Percentiles rank a stretch among this genome's conserved stretches.
Evolutionary conservation across 2,329 filamentous ascomycete species (phyloP).

Genomic region (Aspergillus udagawae): DNA sequence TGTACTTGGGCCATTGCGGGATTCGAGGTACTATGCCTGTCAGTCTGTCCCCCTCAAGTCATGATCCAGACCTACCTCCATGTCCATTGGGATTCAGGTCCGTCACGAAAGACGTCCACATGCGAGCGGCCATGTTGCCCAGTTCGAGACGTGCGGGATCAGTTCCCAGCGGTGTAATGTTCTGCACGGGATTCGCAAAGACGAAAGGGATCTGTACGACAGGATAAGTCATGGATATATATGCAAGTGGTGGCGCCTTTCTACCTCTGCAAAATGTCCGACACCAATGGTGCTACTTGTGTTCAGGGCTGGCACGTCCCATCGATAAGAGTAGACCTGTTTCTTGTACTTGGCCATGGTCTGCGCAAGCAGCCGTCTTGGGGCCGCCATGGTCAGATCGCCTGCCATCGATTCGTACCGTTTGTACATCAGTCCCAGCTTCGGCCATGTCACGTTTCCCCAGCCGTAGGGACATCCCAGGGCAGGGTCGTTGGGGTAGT

Average conservation of each 20-base stretch:
- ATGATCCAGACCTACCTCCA: slow-evolving; percentile 15
- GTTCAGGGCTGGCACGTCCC: slow-evolving; percentile 28
- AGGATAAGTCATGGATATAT: neutral
- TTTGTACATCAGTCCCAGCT: slow-evolving; percentile 24
- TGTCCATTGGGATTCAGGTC: slow-evolving; percentile 27
- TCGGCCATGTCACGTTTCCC: slow-evolving; percentile 28
- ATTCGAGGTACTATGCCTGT: slow-evolving; percentile 16
- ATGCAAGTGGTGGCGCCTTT: neutral
- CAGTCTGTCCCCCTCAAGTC: neutral
- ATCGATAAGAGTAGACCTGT: slow-evolving; percentile 25
- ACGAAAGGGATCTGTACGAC: slow-evolving; percentile 26
- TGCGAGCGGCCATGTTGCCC: slow-evolving; percentile 26
- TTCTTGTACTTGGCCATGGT: slow-evolving; percentile 19
- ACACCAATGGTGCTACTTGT: slow-evolving; percentile 23
- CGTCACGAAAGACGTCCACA: slow-evolving; percentile 30
- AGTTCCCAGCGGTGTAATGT: slow-evolving; percentile 22
- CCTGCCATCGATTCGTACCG: slow-evolving; percentile 29
- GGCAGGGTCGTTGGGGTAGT: slow-evolving; percentile 50
- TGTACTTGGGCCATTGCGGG: slow-evolving; percentile 22
- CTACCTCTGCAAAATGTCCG: slow-evolving; percentile 29
- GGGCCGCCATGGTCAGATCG: slow-evolving; percentile 26
- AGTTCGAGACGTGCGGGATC: slow-evolving; percentile 23
- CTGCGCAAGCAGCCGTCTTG: slow-evolving; percentile 25
- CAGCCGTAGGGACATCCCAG: slow-evolving; percentile 46
- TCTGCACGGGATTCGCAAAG: slow-evolving; percentile 28